Base-by-base conservation (phyloP, 495 filamentous ascomycete species). In the Lophiostoma macrostomum region DNA sequence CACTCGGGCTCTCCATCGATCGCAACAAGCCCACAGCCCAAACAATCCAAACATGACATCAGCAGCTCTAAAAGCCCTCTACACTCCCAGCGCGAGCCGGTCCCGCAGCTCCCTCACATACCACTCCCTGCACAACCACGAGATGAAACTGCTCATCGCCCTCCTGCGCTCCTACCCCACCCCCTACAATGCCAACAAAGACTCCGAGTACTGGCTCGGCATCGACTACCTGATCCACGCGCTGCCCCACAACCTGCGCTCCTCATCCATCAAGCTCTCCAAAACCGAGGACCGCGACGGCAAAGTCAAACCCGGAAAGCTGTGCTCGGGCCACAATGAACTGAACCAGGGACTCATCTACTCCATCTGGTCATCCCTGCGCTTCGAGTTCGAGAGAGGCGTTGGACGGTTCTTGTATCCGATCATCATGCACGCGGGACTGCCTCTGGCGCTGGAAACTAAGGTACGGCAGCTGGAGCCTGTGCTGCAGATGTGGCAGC, bases 401-500 rank as follows among this genome's bases (percentile, higher is more conserved):
- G 28, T 60, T 5, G 50, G 50, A 1, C 56, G 28, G 5, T 49
- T 48, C 20, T 20, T 53, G 6, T 49, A 49, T 22, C 49, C 49
- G 0, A 20, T 60, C 37, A 43, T 60, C 20, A 25, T 54, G 8
- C 6, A 34, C 11, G 42, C 12, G 23, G 34, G 25, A 5, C 34
- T 60, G 1, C 13, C 18, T 8, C 1, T 36, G 2, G 5, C 27
- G 2, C 49, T 49, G 20, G 50, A 53, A 24, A 18, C 13, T 13
- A n/a, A 16, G 8, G 19, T 50, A 3, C 49, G 56, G 3, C 29
- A 37, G 13, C 49, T 60, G 8, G 56, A 60, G 18, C 49, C 49
- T 28, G 49, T 54, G 7, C 37, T 39, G 1, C 23, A 40, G 29
- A 53, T 60, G 56, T 60, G 36, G 22, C 42, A 37, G 7, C 5